Evolutionary conservation across 2,329 filamentous ascomycete species (phyloP).

Genomic region (Coniella lustricola): DNA sequence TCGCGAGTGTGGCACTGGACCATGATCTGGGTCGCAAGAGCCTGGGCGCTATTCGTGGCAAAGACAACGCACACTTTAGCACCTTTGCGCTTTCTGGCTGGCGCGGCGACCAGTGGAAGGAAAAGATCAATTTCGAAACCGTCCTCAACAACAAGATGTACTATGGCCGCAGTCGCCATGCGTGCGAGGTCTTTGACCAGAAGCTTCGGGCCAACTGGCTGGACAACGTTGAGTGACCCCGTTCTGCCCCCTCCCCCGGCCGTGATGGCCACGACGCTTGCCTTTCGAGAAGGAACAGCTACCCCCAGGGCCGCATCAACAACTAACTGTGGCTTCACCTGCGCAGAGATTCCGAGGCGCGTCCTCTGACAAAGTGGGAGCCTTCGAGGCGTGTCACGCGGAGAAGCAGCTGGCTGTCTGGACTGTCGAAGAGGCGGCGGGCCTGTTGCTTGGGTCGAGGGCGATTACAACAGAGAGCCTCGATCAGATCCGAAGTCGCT

Average conservation of each 20-base stretch:
- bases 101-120: background rate
- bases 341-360: background rate
- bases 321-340: no score
- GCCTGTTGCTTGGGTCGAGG: background rate
- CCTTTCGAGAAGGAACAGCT: no score
- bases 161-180: background rate
- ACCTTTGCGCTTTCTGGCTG: conserved; percentile 5
- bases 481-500: background rate
- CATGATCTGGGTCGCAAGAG: background rate
- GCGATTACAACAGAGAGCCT: background rate
- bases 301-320: no score
- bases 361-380: background rate
- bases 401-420: conserved; percentile 3
- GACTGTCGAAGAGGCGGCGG: background rate
- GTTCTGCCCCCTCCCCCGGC: no score
- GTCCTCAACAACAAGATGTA: background rate
- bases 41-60: background rate
- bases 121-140: background rate
- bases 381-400: background rate
- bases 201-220: background rate
- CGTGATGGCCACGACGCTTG: no score
- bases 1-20: background rate
- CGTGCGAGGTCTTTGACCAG: background rate
- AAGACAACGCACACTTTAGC: background rate
- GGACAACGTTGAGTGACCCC: background rate